Conservation (phyloP, 2,329 filamentous ascomycete species). For the Diaporthe caulivora region DNA sequence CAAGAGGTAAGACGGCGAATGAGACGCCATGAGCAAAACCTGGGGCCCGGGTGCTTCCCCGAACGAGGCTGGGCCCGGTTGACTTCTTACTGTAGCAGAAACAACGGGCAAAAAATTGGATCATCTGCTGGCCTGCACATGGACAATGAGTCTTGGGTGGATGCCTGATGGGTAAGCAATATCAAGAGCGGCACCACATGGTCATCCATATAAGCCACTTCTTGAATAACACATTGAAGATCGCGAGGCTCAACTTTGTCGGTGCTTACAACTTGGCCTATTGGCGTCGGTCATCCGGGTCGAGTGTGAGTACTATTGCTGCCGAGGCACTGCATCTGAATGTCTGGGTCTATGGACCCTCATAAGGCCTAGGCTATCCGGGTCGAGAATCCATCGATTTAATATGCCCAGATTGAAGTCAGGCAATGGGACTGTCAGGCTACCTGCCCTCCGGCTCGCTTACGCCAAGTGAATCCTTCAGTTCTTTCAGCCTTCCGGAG, state of each 20-base stretch:
- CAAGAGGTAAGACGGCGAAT: constrained; percentile 11
- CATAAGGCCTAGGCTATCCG: too few species aligned
- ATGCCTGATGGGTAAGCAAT: neutral
- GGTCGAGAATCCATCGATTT: neutral
- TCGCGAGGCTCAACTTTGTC: neutral
- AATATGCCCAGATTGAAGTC: neutral
- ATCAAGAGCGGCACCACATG: neutral
- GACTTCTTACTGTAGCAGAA: neutral
- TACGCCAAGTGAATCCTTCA: neutral
- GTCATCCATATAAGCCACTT: neutral
- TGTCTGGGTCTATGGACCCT: neutral
- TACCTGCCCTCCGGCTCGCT: neutral
- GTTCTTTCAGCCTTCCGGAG: neutral
- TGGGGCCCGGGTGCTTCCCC: neutral
- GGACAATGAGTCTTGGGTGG: neutral
- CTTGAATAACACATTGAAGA: neutral
- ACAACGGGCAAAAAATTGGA: neutral
- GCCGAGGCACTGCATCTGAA: neutral
- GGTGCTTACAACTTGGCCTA: neutral
- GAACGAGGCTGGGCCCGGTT: constrained; percentile 5
- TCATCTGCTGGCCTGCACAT: neutral
- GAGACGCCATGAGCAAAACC: neutral
- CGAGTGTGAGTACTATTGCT: neutral
- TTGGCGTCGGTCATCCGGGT: too few species aligned
- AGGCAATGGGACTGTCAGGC: neutral